Conservation (phyloP, 2,329 filamentous ascomycete species). For the Colletotrichum shisoi region DNA sequence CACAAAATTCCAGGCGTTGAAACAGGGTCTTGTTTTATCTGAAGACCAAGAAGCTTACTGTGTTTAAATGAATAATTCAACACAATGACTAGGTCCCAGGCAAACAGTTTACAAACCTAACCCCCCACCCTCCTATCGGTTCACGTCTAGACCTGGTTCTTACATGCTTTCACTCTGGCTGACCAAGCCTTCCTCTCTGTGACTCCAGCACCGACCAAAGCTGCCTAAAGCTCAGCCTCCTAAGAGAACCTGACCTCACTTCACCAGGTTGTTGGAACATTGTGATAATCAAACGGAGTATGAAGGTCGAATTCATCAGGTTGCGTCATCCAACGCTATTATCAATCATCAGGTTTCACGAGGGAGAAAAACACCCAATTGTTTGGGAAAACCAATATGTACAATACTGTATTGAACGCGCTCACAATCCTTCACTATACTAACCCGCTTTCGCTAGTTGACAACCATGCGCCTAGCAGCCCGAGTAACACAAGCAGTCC, state of each 20-base stretch:
- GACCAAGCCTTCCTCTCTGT: too few species aligned
- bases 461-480: not conserved
- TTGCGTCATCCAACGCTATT: not conserved
- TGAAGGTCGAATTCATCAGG: not conserved
- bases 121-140: rapidly evolving
- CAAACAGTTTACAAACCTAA: too few species aligned
- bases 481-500: not conserved
- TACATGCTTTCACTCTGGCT: too few species aligned
- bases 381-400: not conserved
- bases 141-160: too few species aligned
- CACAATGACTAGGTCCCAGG: too few species aligned
- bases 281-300: too few species aligned
- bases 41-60: too few species aligned
- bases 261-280: not conserved
- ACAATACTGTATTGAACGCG: not conserved
- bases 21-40: too few species aligned
- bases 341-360: not conserved
- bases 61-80: too few species aligned
- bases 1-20: too few species aligned
- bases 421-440: not conserved
- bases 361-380: not conserved
- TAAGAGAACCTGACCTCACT: not conserved
- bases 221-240: not conserved
- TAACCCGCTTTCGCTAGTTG: not conserved
- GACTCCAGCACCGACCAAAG: too few species aligned